Evolutionary conservation across 805 yeast genomes (phyloP), one percentile per base, ranked within the genome.

Genomic region (Wickerhamomyces mucosus): DNA sequence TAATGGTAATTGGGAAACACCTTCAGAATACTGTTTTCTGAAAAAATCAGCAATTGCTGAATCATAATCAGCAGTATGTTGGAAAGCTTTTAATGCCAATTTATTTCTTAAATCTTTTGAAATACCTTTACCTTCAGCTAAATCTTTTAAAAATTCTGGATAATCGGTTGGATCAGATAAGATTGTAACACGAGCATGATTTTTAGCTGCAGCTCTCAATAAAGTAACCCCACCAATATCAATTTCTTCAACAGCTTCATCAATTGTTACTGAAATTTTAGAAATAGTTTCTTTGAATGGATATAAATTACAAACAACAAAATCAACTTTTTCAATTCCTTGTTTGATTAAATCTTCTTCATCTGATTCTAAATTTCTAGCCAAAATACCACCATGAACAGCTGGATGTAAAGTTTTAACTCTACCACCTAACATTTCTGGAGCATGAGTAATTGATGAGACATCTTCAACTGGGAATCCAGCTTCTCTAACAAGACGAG

Each of bases 381-480:
- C 97, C 46, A 92, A 72, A 51, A 92, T 92, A 54, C 94, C 95
- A 50, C 95, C 98, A 59, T 92, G 98, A 40, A 92, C 96, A 19
- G 97, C 98, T 25, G 98, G 98, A 58, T 92, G 98, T 50, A 92
- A 69, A 38, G 98, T 92, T 68, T 92, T 92, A 48, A 92, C 98
- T 63, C 98, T 75, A 43, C 98, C 98, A 41, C 96, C 95, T 46
- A 92, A 70, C 95, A 92, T 92, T 63, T 92, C 98, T 32, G 98
- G 98, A 25, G 97, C 97, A 54, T 92, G 95, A 22, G 98, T 92
- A 57, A 92, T 85, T 37, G 92, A 58, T 25, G 94, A 78, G 25
- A 92, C 96, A 53, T 92, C 98, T 45, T 89, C 95, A 13, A 92
- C 97, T 27, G 95, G 89, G 75, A 92, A 89, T 10, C 97, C 97